Conservation (phyloP, 305 asterid genomes). For the Withania somnifera region DNA sequence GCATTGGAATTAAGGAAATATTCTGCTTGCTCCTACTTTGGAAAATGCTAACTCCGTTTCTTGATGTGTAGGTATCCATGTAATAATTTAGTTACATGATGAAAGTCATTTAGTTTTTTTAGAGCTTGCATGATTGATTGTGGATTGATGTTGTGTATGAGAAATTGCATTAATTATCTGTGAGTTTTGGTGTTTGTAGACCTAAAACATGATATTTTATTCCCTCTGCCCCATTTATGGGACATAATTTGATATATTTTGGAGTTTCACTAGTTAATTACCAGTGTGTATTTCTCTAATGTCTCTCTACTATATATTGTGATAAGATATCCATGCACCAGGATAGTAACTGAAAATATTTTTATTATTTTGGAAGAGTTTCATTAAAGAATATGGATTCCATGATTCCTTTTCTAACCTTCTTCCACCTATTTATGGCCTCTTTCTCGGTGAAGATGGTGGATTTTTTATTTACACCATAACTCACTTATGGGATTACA, state of each 20-base stretch:
- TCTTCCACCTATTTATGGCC: background rate
- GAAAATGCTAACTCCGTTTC: background rate
- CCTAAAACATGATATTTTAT: background rate
- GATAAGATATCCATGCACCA: background rate
- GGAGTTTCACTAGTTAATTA: background rate
- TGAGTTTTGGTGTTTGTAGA: background rate
- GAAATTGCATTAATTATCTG: too few relatives aligned
- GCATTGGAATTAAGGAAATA: background rate
- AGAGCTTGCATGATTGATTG: background rate
- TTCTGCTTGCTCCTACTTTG: background rate
- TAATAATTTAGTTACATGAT: background rate
- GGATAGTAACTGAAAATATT: background rate
- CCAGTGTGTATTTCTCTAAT: background rate
- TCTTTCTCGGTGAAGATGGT: background rate
- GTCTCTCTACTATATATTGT: background rate
- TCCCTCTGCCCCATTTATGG: background rate
- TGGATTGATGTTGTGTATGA: background rate
- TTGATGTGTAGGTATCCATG: background rate
- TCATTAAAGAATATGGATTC: background rate
- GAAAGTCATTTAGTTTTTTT: background rate
- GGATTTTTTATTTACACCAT: background rate
- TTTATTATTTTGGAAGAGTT: background rate
- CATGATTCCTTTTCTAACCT: background rate
- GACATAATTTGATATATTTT: background rate
- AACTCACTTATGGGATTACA: too few relatives aligned